Base-by-base conservation (phyloP, 192 early-diverging fungal species). In the Podila clonocystis region DNA sequence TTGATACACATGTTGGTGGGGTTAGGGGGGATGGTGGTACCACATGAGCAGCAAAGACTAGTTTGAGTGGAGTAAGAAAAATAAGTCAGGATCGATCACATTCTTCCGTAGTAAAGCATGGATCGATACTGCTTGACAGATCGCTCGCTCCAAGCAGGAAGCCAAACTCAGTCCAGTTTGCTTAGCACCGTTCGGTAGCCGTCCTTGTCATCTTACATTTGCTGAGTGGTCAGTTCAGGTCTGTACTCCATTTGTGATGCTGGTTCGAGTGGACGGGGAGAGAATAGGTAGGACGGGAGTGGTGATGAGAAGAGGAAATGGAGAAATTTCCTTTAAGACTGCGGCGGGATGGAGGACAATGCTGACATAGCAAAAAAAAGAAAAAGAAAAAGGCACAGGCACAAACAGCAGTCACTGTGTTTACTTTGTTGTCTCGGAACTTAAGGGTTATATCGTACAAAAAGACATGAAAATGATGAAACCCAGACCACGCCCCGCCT, bases 1-100 rank as follows among this genome's bases (percentile, higher is more conserved):
- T 96, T 95, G 70, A 97, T 91, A 85, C 98, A 99, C 96, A 98
- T 96, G 88, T 97, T 98, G 50, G 98, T 96, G 33, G 96, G 94
- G 85, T 99, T 99, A 29, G 98, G 97, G 49, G 96, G 90, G 69
- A 97, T 97, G 7, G 94, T 91, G 9, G 93, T 93, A 70, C 97
- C 98, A 87, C 98, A 99, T 82, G 91, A 91, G 79, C 95, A 96
- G 85, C 95, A 96, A n/a, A 95, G 93, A 72, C 75, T 84, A 77
- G 33, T 29, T 58, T 12, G 24, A 30, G 57, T 67, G n/a, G 28
- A 38, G 19, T 5, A 22, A 4, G 20, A 34, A 30, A 12, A 11
- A 33, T 63, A 41, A 31, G 62, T 41, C 34, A 45, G 9, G 2
- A 22, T 28, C 9, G n/a, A 15, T 33, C 13, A 19, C 24, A n/a